Percentiles rank a stretch among this genome's conserved stretches.
Evolutionary conservation across 2,329 filamentous ascomycete genomes (phyloP).

Genomic region (Colletotrichum sp.): DNA sequence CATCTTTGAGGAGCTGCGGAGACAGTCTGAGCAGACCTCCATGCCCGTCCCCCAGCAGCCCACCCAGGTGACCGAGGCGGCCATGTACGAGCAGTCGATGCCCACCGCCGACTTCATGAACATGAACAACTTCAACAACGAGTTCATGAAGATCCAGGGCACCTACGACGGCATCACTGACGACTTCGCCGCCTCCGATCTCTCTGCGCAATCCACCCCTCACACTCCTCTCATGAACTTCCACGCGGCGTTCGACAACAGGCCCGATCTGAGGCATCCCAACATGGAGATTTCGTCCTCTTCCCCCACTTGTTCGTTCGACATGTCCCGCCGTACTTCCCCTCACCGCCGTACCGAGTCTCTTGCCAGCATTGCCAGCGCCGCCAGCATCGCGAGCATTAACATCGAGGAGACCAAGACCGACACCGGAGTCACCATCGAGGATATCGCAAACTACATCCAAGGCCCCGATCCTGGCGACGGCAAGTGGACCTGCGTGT

Average conservation of each 20-base stretch:
- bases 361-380: slow-evolving; percentile 61
- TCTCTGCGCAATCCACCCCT: slow-evolving; percentile 59
- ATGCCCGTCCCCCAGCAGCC: slow-evolving; percentile 30
- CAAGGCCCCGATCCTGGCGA: slow-evolving; percentile 74
- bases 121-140: slow-evolving; percentile 51
- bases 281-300: slow-evolving; percentile 21
- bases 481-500: slow-evolving; percentile 81
- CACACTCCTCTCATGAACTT: slow-evolving; percentile 53
- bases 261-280: slow-evolving; percentile 42
- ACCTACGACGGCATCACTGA: slow-evolving; percentile 37
- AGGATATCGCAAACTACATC: slow-evolving; percentile 82
- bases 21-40: slow-evolving; percentile 56
- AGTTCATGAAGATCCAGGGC: slow-evolving; percentile 46
- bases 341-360: slow-evolving; percentile 65
- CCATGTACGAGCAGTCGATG: slow-evolving; percentile 57
- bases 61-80: slow-evolving; percentile 27
- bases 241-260: slow-evolving; percentile 50
- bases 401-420: slow-evolving; percentile 70
- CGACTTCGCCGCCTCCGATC: slow-evolving; percentile 45
- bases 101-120: slow-evolving; percentile 63
- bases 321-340: slow-evolving; percentile 32
- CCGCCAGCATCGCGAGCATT: slow-evolving; percentile 65
- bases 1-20: slow-evolving; percentile 64
- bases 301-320: slow-evolving; percentile 27
- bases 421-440: slow-evolving; percentile 84